Evolutionary conservation across 441 rosid species (phyloP).

Genomic region (Mallotus repandus): DNA sequence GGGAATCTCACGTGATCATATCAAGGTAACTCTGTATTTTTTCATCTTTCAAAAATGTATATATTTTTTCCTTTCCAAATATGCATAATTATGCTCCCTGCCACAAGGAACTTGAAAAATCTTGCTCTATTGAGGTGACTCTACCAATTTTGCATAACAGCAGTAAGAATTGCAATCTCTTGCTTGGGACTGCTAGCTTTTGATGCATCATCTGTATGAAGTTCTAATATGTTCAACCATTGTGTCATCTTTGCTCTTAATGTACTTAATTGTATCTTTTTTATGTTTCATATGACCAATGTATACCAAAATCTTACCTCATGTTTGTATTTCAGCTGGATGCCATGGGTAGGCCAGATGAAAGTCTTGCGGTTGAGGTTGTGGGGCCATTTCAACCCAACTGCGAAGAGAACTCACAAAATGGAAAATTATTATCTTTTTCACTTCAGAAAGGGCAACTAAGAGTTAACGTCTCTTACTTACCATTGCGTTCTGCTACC

Average conservation of each 20-base stretch:
- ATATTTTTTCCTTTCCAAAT: background rate
- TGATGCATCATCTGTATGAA: conserved; percentile 6
- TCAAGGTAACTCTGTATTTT: conserved; percentile 59
- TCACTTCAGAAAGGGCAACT: conserved; percentile 94
- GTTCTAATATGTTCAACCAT: background rate
- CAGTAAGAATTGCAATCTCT: background rate
- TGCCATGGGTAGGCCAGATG: conserved; percentile 91
- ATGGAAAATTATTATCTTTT: conserved; percentile 72
- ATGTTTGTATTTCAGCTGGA: conserved; percentile 67
- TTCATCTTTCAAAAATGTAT: background rate
- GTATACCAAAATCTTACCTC: conserved; percentile 6
- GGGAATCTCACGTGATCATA: conserved; percentile 67
- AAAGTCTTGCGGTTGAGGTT: conserved; percentile 81
- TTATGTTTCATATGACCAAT: background rate
- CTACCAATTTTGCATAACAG: background rate
- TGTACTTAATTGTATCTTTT: background rate
- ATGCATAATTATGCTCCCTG: background rate
- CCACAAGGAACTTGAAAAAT: conserved; percentile 10
- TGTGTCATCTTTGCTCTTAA: conserved; percentile 7
- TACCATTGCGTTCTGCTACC: conserved; percentile 79
- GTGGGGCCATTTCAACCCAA: conserved; percentile 62
- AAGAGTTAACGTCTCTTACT: conserved; percentile 71
- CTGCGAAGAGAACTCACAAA: conserved; percentile 55
- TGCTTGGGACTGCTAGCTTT: background rate
- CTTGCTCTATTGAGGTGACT: conserved; percentile 13